phyloP scores from a whole-genome alignment of 2,329 filamentous ascomycete species.

The Venturia asperata region DNA sequence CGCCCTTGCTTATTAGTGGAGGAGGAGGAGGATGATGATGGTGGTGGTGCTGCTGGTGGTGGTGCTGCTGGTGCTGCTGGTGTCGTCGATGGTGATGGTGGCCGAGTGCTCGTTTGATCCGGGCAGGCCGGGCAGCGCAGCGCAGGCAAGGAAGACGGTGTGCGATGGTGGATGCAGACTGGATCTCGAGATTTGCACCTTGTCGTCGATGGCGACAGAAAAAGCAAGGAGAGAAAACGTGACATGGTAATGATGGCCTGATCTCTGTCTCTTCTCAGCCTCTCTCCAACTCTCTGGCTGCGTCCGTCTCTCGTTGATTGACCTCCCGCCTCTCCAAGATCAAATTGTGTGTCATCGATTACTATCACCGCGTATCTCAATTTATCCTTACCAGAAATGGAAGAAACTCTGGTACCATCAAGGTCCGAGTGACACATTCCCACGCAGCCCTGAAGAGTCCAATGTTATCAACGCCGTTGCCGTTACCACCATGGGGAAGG shows the following conservation, averaged over 20 bases:
- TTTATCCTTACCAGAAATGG: background rate
- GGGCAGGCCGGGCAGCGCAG: no score
- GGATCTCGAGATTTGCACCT: background rate
- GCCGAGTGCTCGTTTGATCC: background rate
- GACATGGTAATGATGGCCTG: background rate
- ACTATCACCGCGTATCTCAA: background rate
- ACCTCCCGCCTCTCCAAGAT: background rate
- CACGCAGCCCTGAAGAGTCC: background rate
- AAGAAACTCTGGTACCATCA: background rate
- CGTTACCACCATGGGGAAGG: background rate
- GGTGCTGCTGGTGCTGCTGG: background rate
- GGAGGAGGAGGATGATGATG: no score
- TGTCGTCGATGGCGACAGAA: background rate
- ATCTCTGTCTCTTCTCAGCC: background rate
- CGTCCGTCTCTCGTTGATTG: background rate
- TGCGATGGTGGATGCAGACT: no score
- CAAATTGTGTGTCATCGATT: background rate
- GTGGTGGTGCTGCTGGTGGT: background rate
- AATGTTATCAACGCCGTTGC: background rate
- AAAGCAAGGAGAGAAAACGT: slow-evolving; percentile 1
- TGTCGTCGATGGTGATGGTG: background rate
- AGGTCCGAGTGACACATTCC: background rate
- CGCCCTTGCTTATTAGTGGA: slow-evolving; percentile 12
- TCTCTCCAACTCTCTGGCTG: no score
- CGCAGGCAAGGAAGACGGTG: background rate